These are phyloP conservation scores for Fraxinus pennsylvanica DNA, from an alignment of 257 asterid genomes.

Conservation along the genomic window DNA sequence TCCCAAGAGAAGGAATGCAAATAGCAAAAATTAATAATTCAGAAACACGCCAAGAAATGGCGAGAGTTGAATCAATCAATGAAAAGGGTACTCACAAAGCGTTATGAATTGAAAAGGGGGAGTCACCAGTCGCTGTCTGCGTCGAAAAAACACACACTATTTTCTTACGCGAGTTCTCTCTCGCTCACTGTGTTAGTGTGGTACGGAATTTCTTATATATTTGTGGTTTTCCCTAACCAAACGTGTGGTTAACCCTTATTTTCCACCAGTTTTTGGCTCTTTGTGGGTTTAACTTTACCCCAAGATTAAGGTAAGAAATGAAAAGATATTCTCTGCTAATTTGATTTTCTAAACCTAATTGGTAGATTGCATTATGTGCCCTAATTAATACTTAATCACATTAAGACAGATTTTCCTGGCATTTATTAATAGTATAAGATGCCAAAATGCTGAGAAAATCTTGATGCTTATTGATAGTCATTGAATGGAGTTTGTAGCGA, in stretches of 20 bases:
- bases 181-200: slow-evolving; percentile 16
- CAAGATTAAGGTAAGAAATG: neutral
- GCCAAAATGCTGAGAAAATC: neutral
- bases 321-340: neutral
- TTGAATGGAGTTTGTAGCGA: neutral
- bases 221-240: slow-evolving; percentile 23
- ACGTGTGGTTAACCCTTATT: slow-evolving; percentile 29
- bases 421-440: neutral
- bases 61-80: slow-evolving; percentile 21
- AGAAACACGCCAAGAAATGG: slow-evolving; percentile 14
- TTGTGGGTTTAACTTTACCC: neutral
- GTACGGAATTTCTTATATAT: slow-evolving; percentile 17
- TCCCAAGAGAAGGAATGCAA: slow-evolving; percentile 9
- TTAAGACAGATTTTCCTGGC: slow-evolving; percentile 14
- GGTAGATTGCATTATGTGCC: slow-evolving; percentile 20
- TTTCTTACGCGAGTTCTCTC: slow-evolving; percentile 18
- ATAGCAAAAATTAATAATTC: neutral
- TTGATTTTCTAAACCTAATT: slow-evolving; percentile 28
- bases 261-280: slow-evolving; percentile 1
- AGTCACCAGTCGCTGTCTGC: slow-evolving; percentile 10
- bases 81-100: slow-evolving; percentile 33
- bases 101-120: slow-evolving; percentile 22
- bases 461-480: neutral
- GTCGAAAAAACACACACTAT: slow-evolving; percentile 17
- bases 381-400: slow-evolving; percentile 23